These are phyloP conservation scores for Sporopachydermia cereana DNA, from an alignment of 1,139 yeast species.

Conservation along the genomic window DNA sequence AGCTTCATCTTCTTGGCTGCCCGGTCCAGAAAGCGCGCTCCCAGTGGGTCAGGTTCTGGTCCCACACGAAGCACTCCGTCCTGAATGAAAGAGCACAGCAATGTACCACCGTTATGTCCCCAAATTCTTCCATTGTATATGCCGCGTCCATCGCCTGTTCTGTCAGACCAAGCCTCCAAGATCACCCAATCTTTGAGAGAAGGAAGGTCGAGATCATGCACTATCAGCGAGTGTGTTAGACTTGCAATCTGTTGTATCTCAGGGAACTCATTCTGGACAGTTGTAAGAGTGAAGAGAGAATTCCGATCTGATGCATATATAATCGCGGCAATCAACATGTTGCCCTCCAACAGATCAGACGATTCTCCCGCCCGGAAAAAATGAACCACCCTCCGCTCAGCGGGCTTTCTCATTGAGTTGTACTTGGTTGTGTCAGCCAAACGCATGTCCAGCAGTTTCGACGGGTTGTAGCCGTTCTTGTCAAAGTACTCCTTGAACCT, in stretches of 20 bases:
- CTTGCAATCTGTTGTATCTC: slow-evolving; percentile 20
- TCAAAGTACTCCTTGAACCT: background rate
- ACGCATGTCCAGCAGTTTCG: slow-evolving; percentile 22
- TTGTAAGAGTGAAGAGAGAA: slow-evolving; percentile 22
- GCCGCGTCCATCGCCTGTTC: slow-evolving; percentile 21
- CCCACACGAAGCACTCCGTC: slow-evolving; percentile 21
- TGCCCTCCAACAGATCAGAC: slow-evolving; percentile 12
- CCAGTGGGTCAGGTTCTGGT: background rate
- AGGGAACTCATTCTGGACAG: slow-evolving; percentile 17
- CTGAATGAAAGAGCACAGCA: slow-evolving; percentile 23
- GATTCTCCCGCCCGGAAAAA: slow-evolving; percentile 17
- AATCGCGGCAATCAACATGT: slow-evolving; percentile 22
- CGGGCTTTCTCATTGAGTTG: slow-evolving; percentile 13
- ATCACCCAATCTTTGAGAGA: slow-evolving; percentile 20
- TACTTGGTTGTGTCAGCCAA: slow-evolving; percentile 16
- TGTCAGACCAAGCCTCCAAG: slow-evolving; percentile 23
- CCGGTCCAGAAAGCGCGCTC: background rate
- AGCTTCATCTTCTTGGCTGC: background rate
- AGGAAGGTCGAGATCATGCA: slow-evolving; percentile 19
- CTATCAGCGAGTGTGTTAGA: slow-evolving; percentile 22
- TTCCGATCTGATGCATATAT: slow-evolving; percentile 24
- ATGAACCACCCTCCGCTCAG: slow-evolving; percentile 20
- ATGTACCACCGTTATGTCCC: slow-evolving; percentile 13
- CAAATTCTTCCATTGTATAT: slow-evolving; percentile 23
- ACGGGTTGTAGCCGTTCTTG: slow-evolving; percentile 10